Evolutionary conservation across 2,329 filamentous ascomycete genomes (phyloP), one percentile per base, ranked within the genome.

Genomic region (Onygenales sp.): DNA sequence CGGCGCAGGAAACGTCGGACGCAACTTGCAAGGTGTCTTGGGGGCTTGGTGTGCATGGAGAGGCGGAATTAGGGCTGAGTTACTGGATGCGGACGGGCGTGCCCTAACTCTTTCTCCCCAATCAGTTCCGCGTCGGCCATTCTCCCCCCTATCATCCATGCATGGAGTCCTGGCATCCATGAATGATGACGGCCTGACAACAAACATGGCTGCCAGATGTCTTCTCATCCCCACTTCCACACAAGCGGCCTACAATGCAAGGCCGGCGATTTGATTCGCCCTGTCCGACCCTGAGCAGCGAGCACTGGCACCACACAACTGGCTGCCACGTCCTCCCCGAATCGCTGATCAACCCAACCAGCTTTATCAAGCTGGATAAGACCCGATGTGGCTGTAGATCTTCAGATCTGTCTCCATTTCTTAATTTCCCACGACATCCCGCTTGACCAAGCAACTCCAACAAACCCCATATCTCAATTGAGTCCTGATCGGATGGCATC

Each of bases 341-440:
- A 40, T 14, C 17, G 14, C 21, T n/a, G 46, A 49, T 49, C 46
- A 21, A 4, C 46, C 39, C 14, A 6, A 4, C 14, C 33, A 39
- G 34, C 14, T 49, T 49, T 40, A 32, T 49, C 10, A 40, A 11
- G 14, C 46, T 39, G 17, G 10, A 27, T 10, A 39, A 40, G 11
- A 49, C 8, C 9, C 37, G 48, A 43, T 51, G 48, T 51, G 37
- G 39, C 48, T 43, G 48, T 27, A 51, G 48, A 51, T 51, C 48
- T 32, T 36, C 48, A 36, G 39, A 51, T 51, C 39, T 51, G 9
- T 21, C n/a, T 43, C 48, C 14, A 43, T 14, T 8, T 49, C 14
- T 10, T 49, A 49, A 49, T 49, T 39, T 49, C 46, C 34, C 9
- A 9, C 34, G n/a, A 36, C 7, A 33, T 39, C 17, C 17, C 5